Conservation (phyloP, 2,329 filamentous ascomycete genomes). For the Penicillium sp. region DNA sequence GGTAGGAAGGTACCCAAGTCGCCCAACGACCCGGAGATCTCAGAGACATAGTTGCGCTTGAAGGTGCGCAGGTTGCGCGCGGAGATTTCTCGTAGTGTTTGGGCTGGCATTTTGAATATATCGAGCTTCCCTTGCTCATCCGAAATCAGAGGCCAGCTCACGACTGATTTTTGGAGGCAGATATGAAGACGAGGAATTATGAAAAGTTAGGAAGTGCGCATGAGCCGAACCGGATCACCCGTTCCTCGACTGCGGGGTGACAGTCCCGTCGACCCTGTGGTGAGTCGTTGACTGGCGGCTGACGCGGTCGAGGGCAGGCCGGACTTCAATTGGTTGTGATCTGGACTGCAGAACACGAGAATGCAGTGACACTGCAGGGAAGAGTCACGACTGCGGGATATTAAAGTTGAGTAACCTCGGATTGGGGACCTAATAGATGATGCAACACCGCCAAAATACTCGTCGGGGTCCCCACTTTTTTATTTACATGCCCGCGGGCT, state of each 20-base stretch:
- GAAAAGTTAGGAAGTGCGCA: background rate
- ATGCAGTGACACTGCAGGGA: background rate
- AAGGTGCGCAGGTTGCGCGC: conserved; percentile 61
- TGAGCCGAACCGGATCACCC: conserved; percentile 16
- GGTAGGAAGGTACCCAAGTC: conserved; percentile 89
- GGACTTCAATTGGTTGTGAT: background rate
- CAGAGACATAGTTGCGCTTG: conserved; percentile 62
- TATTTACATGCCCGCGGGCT: background rate
- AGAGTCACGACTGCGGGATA: background rate
- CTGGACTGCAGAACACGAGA: background rate
- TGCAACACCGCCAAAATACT: background rate
- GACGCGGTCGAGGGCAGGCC: background rate
- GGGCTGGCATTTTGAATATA: conserved; percentile 27
- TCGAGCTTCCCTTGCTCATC: no score
- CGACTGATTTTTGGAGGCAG: background rate
- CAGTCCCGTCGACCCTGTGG: background rate
- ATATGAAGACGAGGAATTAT: background rate
- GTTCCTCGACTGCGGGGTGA: background rate
- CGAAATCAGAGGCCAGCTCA: background rate
- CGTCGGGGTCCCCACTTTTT: background rate
- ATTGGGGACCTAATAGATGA: background rate
- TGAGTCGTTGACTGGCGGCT: background rate
- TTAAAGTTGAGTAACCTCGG: background rate
- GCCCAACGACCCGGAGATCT: conserved; percentile 86
- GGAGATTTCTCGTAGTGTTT: conserved; percentile 36